Evolutionary conservation across 192 early-diverging fungal species (phyloP), one percentile per base, ranked within the genome.

Genomic region (Anaeromyces robustus): DNA sequence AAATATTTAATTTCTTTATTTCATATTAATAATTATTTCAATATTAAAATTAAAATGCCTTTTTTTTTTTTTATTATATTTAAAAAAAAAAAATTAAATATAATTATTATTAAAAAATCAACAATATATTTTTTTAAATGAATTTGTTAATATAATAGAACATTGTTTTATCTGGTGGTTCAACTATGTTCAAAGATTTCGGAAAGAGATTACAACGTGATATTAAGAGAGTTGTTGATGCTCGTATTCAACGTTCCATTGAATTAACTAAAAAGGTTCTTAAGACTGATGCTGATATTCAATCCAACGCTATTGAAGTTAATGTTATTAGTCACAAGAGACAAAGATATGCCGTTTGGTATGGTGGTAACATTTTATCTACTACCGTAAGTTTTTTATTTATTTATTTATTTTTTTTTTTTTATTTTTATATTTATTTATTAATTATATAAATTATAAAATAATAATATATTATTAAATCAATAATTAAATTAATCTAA

Each of bases 301-400:
- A 93, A 87, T 90, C 94, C 26, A 93, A 89, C 77, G 91, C 92
- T 31, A 95, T 99, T 83, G 96, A 98, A 31, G 97, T 99, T 77
- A 97, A 96, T 82, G 97, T 99, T 52, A 89, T 99, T 34, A 92
- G 92, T n/a, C 96, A 99, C 92, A 96, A 96, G 91, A 96, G 95
- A 86, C 97, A 99, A 86, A 91, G 97, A 77, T 94, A 99, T 83
- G 97, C 97, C n/a, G 97, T 99, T 29, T 99, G 97, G 97, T 98
- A 94, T 85, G 97, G 97, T 82, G 97, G 96, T 80, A 96, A 94
- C 86, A 89, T 97, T 82, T 88, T 99, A 84, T 96, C 95, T 30
- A 93, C 92, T 82, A 97, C 95, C 43, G 94, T 96, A 89, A 82
- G 85, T 84, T 28, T 18, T 0, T 77, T 29, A 13, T 14, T 31